phyloP scores from a whole-genome alignment of 768 basidiomycete genomes.

The Tricholoma hemisulphureum region DNA sequence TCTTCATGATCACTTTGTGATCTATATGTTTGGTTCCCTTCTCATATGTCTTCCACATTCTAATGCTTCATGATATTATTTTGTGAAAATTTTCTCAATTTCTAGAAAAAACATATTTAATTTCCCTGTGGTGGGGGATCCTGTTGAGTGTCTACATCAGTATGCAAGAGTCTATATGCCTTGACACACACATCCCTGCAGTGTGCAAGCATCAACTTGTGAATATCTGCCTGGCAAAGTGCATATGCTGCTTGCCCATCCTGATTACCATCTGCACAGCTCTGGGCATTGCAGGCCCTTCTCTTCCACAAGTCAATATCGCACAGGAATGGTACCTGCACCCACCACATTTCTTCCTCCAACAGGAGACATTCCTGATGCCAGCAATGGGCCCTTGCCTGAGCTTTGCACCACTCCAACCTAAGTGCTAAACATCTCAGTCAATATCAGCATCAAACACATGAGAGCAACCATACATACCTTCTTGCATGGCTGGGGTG shows the following conservation, averaged over 20 bases:
- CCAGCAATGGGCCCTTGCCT: conserved; percentile 2
- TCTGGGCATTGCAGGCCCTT: neutral
- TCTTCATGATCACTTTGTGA: neutral
- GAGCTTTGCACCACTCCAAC: conserved; percentile 2
- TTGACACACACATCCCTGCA: neutral
- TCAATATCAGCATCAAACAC: neutral
- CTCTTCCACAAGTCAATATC: neutral
- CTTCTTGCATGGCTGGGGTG: neutral
- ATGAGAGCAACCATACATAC: neutral
- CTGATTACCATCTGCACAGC: neutral
- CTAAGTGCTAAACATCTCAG: neutral
- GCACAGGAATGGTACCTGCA: neutral
- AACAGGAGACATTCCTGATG: conserved; percentile 4
- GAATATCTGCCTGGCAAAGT: neutral
- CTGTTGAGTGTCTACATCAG: neutral
- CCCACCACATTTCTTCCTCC: conserved; percentile 5
- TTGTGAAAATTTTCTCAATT: neutral
- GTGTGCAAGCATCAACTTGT: neutral
- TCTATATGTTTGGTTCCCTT: too few species aligned
- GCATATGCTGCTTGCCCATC: neutral
- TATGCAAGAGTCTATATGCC: neutral
- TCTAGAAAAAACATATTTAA: neutral
- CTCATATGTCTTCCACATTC: neutral
- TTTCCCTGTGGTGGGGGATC: neutral
- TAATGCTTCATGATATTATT: neutral